Conservation (phyloP, 108 stramenopile genomes). For the Discostella stelligeroides region DNA sequence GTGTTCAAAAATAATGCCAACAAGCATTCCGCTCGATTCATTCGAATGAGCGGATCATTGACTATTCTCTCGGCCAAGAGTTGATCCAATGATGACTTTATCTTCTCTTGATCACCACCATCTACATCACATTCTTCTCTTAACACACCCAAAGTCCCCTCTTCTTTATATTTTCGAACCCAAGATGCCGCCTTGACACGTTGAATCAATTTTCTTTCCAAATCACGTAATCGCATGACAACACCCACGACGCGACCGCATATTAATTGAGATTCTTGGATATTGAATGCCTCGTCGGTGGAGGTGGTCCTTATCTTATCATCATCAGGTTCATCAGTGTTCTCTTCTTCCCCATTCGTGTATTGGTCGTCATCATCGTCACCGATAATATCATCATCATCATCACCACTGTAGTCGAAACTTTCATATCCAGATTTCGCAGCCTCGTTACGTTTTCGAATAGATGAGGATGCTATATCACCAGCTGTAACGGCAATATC, state of each 20-base stretch:
- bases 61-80: constrained; percentile 45
- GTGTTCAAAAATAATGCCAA: constrained; percentile 69
- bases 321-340: too few relatives aligned
- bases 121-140: constrained; percentile 34
- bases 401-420: too few relatives aligned
- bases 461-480: constrained; percentile 58
- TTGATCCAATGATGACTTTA: constrained; percentile 30
- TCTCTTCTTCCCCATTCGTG: too few relatives aligned
- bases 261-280: constrained; percentile 67
- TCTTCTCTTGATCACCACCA: neutral
- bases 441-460: constrained; percentile 58
- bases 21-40: constrained; percentile 84
- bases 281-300: constrained; percentile 38
- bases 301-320: too few relatives aligned
- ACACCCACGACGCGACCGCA: constrained; percentile 85
- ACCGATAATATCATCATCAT: too few relatives aligned
- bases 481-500: constrained; percentile 70
- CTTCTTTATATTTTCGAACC: constrained; percentile 70
- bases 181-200: constrained; percentile 40
- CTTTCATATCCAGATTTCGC: constrained; percentile 49
- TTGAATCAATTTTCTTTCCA: constrained; percentile 52
- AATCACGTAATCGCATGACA: constrained; percentile 73
- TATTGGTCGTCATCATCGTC: constrained; percentile 31
- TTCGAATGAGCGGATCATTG: constrained; percentile 70
- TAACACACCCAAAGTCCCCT: constrained; percentile 69